Evolutionary conservation across 2,329 filamentous ascomycete species (phyloP).

Genomic region (Fusarium pseudograminearum): DNA sequence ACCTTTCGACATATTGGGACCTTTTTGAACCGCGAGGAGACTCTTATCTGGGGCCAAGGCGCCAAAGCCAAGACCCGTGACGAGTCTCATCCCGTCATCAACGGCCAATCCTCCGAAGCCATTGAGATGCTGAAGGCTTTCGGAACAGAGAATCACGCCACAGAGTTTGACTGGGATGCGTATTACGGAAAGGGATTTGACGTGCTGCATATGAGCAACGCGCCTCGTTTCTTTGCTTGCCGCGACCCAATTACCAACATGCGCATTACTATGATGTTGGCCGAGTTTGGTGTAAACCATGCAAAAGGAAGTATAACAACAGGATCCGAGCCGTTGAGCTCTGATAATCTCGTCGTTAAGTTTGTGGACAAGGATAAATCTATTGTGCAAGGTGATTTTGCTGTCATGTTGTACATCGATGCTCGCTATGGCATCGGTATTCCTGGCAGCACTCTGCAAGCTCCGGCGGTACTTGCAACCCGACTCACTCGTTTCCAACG

Average conservation of each 20-base stretch:
- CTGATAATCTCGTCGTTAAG: slow-evolving; percentile 53
- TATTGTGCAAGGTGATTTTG: slow-evolving; percentile 61
- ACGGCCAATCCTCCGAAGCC: slow-evolving; percentile 74
- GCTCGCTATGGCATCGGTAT: slow-evolving; percentile 59
- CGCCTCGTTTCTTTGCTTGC: slow-evolving; percentile 64
- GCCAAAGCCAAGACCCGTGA: slow-evolving; percentile 75
- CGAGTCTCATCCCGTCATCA: slow-evolving; percentile 72
- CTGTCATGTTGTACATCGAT: slow-evolving; percentile 72
- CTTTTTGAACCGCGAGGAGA: slow-evolving; percentile 75
- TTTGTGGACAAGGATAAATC: slow-evolving; percentile 70
- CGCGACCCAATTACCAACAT: slow-evolving; percentile 61
- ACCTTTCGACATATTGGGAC: slow-evolving; percentile 93
- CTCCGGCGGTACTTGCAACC: slow-evolving; percentile 51
- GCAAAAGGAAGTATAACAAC: slow-evolving; percentile 59
- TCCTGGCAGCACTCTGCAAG: slow-evolving; percentile 39
- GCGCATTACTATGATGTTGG: slow-evolving; percentile 63
- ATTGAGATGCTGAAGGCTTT: slow-evolving; percentile 82
- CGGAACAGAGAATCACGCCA: slow-evolving; percentile 82
- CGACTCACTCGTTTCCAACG: slow-evolving; percentile 58
- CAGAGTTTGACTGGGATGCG: slow-evolving; percentile 78
- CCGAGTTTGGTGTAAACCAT: slow-evolving; percentile 60
- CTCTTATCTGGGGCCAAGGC: slow-evolving; percentile 90
- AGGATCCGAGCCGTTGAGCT: slow-evolving; percentile 16
- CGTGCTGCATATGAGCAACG: slow-evolving; percentile 74
- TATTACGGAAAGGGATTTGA: slow-evolving; percentile 87